Percentiles rank a stretch among this genome's conserved stretches.
Evolutionary conservation across 768 basidiomycete species (phyloP).

Genomic region (Gymnopilus junonius): DNA sequence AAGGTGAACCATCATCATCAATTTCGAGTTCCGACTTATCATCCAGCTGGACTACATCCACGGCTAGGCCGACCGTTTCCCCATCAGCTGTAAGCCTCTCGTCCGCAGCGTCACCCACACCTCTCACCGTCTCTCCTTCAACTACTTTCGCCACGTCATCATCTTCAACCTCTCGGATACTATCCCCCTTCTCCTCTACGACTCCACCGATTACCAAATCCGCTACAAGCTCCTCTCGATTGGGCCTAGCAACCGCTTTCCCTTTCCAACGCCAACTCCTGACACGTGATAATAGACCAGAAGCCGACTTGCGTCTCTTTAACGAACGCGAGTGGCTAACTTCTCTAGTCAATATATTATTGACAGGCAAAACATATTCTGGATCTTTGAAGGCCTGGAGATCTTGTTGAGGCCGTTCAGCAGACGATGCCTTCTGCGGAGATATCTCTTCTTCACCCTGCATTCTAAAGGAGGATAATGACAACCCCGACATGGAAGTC

Average conservation of each 20-base stretch:
- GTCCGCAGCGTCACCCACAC: not conserved
- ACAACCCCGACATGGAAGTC: not conserved
- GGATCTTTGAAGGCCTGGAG: no score
- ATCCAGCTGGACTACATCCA: not conserved
- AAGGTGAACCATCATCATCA: not conserved
- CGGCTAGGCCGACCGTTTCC: not conserved
- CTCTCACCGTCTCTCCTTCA: not conserved
- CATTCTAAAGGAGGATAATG: not conserved
- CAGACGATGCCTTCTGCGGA: not conserved
- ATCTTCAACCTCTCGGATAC: not conserved
- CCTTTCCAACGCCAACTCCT: conserved; percentile 6
- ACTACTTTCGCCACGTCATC: not conserved
- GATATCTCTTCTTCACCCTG: not conserved
- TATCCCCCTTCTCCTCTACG: no score
- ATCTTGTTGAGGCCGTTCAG: no score
- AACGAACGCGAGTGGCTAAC: not conserved
- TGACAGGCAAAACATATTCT: no score
- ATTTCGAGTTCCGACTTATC: not conserved
- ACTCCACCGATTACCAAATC: no score
- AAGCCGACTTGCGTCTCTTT: conserved; percentile 8
- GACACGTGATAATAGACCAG: conserved; percentile 3
- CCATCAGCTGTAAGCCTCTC: not conserved
- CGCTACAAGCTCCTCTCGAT: no score
- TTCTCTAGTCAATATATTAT: not conserved
- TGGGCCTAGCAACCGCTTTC: not conserved